Base-by-base conservation (phyloP, 768 basidiomycete species). In the Rickenella mellea region DNA sequence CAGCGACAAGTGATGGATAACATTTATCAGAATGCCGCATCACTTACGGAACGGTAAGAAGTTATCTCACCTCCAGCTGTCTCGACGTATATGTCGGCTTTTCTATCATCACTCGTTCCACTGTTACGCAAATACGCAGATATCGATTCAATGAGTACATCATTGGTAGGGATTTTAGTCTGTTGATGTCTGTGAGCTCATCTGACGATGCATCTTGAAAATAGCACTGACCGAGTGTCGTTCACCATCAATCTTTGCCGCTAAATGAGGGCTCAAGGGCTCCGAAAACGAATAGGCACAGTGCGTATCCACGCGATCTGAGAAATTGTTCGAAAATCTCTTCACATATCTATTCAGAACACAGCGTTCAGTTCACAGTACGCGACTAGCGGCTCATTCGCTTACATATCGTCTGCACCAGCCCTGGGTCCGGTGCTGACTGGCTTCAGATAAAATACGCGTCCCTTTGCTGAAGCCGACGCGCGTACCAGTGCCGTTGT, bases 221-320 rank as follows among this genome's bases (percentile, higher is more conserved):
- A 10, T 7, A 15, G 19, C 39, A 3, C 19, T 40, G 14, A n/a
- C 36, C 10, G 14, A 10, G 36, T 37, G n/a, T 28, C 27, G 27
- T 10, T 10, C 4, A 28, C 20, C 17, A 9, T 12, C 17, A 7
- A 80, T 55, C 43, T 64, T 65, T 5, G 73, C 90, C 1, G 94
- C 94, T 17, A 97, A 67, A 57, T 97, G 94, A 0, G 94, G 94
- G 50, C 90, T 93, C 41, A 97, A 85, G 0, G 94, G 94, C 40
- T 93, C 82, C 24, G 83, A 71, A 51, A 83, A 93, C 37, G 78
- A 79, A 59, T 78, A 93, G 6, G 97, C 66, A 60, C 90, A 94
- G 17, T 78, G 69, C 0, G 80, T 67, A 17, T 70, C 58, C 14
- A 89, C 69, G 5, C 62, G 61, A 20, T 59, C 57, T 19, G 55